Evolutionary conservation across 1,284 basidiomycete genomes (phyloP), one percentile per base, ranked within the genome.

Genomic region (Cystobasidium pallidum): DNA sequence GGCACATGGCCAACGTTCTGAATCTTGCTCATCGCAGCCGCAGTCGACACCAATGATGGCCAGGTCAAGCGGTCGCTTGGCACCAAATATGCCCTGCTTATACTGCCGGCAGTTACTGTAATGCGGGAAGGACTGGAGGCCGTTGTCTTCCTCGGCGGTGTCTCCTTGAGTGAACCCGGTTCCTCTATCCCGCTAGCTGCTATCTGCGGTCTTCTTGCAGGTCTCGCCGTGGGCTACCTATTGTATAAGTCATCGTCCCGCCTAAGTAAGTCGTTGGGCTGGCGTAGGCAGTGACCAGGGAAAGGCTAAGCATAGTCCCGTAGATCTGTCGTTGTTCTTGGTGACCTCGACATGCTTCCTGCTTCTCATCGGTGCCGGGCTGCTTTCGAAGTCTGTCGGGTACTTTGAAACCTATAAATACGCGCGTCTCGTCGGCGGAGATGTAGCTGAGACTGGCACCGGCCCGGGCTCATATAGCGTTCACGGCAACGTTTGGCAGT

Each of bases 121-220:
- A 83, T 94, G 47, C 88, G 94, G 76, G 94, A 97, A 83, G 94
- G 93, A 78, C 85, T 96, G 76, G 94, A 97, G 81, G 92, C 91
- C 1, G 89, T 96, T 72, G 85, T 97, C 75, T 96, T 96, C 79
- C 92, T 96, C 64, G 91, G 93, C 21, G 93, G 94, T 72, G 93
- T 83, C 68, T 77, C 92, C 1, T 87, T 96, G 54, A 88, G 88
- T 45, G 86, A 91, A 78, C 83, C 87, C 1, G 93, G 90, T 1
- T 86, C 85, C 1, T 86, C 92, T 3, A 94, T 96, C 78, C 94
- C 94, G 0, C 88, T 96, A 61, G 90, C 94, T 6, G 87, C 91
- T 64, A 88, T 96, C 74, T 86, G 89, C 43, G 94, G 92, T 54
- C 82, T 96, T 72, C 80, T 92, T 64, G 86, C 86, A 68, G 94